phyloP scores from a whole-genome alignment of 257 asterid species.

The Gardenia jasminoides region DNA sequence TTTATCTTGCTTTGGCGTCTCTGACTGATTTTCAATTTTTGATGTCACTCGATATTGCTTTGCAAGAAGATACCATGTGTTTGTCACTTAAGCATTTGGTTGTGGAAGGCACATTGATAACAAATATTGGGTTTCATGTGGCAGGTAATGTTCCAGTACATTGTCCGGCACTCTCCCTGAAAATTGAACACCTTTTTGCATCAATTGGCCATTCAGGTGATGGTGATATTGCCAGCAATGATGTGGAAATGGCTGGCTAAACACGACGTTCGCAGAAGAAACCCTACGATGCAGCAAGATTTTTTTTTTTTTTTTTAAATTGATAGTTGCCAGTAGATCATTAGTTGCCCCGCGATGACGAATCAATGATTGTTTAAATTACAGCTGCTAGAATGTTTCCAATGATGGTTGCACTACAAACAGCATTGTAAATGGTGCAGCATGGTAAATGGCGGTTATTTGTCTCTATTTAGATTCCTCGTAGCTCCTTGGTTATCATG shows the following conservation, averaged over 20 bases:
- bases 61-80: not conserved
- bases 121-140: constrained; percentile 18
- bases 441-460: no score
- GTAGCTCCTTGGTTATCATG: not conserved
- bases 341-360: not conserved
- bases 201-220: constrained; percentile 39
- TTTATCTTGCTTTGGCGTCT: not conserved
- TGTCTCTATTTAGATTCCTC: not conserved
- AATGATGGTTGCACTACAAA: not conserved
- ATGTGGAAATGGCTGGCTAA: constrained; percentile 69
- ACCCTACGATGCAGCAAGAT: not conserved
- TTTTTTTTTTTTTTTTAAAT: not conserved
- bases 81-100: not conserved
- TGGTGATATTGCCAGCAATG: constrained; percentile 35
- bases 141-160: constrained; percentile 85
- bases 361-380: not conserved
- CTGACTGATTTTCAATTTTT: not conserved
- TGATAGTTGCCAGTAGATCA: not conserved
- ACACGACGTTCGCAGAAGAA: constrained; percentile 1
- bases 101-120: not conserved
- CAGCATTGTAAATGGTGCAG: constrained; percentile 10
- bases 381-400: not conserved
- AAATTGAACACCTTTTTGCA: constrained; percentile 67
- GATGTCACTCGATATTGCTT: no score
- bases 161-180: constrained; percentile 75